phyloP scores from a whole-genome alignment of 2,329 filamentous ascomycete species.

The Cercospora sojina region DNA sequence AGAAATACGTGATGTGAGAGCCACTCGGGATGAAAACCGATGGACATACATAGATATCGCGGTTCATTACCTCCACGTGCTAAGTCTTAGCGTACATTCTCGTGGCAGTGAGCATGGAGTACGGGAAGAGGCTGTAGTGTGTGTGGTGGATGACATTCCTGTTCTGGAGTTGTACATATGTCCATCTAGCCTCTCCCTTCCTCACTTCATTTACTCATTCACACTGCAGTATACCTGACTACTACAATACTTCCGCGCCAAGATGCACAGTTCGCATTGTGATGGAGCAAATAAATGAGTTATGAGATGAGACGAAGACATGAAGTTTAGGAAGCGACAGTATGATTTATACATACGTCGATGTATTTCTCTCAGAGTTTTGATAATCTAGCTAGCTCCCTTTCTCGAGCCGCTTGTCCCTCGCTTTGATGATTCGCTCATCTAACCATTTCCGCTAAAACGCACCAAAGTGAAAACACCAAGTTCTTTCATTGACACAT shows the following conservation, averaged over 20 bases:
- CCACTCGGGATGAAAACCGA: not conserved
- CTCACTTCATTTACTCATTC: no score
- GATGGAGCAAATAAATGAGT: not conserved
- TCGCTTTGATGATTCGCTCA: not conserved
- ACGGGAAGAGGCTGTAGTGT: no score
- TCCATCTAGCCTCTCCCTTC: no score
- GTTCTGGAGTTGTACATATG: no score
- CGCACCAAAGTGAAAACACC: conserved; percentile 19
- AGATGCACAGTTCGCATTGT: no score
- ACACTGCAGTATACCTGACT: no score
- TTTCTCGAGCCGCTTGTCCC: conserved; percentile 2
- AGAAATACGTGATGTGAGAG: not conserved
- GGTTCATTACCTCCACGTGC: no score
- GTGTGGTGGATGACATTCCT: no score
- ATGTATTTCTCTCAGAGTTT: conserved; percentile 1
- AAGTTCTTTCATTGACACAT: conserved; percentile 14
- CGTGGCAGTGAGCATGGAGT: not conserved
- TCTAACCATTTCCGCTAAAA: conserved; percentile 23
- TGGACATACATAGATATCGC: no score
- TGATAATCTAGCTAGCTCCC: conserved; percentile 7
- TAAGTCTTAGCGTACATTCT: not conserved
- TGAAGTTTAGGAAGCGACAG: no score
- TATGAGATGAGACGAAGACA: not conserved
- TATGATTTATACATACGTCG: not conserved
- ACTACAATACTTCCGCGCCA: no score